These are phyloP conservation scores for Hygrophorus pudorinus DNA, from an alignment of 768 basidiomycete genomes.

Conservation along the genomic window DNA sequence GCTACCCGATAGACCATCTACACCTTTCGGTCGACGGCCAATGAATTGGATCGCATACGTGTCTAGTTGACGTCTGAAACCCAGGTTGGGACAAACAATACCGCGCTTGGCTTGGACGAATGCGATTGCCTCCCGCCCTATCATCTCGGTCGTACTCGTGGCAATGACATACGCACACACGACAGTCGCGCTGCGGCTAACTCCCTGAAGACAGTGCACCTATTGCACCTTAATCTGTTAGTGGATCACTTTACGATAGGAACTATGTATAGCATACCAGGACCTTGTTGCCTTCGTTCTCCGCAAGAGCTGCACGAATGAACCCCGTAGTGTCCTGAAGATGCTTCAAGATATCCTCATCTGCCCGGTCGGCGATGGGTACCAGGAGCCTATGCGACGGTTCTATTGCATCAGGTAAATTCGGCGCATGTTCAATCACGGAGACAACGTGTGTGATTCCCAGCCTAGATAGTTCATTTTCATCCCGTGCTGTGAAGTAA, in stretches of 20 bases:
- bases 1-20: background rate
- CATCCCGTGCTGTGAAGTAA: slow-evolving; percentile 42
- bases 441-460: slow-evolving; percentile 71
- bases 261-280: slow-evolving; percentile 32
- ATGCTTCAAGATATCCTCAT: slow-evolving; percentile 33
- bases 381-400: slow-evolving; percentile 41
- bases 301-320: slow-evolving; percentile 37
- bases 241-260: too few species aligned
- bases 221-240: slow-evolving; percentile 15
- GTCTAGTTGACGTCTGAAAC: slow-evolving; percentile 53
- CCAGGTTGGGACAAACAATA: slow-evolving; percentile 56
- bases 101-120: slow-evolving; percentile 46
- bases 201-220: slow-evolving; percentile 73
- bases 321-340: slow-evolving; percentile 42
- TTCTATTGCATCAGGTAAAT: slow-evolving; percentile 34
- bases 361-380: slow-evolving; percentile 29
- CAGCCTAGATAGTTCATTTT: slow-evolving; percentile 35
- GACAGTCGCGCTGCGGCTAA: slow-evolving; percentile 67
- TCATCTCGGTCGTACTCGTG: slow-evolving; percentile 34
- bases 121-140: slow-evolving; percentile 40
- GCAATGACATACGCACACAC: slow-evolving; percentile 64
- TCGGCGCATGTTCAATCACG: slow-evolving; percentile 42
- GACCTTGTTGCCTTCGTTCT: slow-evolving; percentile 33
- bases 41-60: slow-evolving; percentile 23
- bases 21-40: slow-evolving; percentile 6